Conservation (phyloP, 2,329 filamentous ascomycete species). For the Camillea tinctor region DNA sequence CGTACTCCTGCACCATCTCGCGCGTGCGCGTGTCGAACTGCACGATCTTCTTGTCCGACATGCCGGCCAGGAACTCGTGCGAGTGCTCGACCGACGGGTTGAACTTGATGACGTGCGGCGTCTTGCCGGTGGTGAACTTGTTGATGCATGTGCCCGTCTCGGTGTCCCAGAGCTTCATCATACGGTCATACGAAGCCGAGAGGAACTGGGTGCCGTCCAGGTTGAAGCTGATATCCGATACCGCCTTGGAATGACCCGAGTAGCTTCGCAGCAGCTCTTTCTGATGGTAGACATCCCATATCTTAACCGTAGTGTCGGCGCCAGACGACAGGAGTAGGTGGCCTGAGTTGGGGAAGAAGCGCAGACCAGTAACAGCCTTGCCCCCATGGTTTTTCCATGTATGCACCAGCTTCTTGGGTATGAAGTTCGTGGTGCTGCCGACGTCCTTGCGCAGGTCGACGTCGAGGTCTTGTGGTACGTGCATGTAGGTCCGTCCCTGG, state of each 20-base stretch:
- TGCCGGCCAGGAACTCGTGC: constrained; percentile 91
- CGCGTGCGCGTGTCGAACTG: constrained; percentile 86
- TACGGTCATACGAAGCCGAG: constrained; percentile 87
- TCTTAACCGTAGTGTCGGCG: constrained; percentile 85
- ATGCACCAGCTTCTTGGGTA: constrained; percentile 91
- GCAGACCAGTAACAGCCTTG: constrained; percentile 83
- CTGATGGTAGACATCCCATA: constrained; percentile 93
- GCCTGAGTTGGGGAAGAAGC: constrained; percentile 84
- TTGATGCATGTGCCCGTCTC: constrained; percentile 87
- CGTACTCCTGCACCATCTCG: constrained; percentile 92
- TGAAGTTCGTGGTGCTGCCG: constrained; percentile 82
- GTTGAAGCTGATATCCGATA: constrained; percentile 90
- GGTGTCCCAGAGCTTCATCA: constrained; percentile 98
- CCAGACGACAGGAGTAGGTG: constrained; percentile 88
- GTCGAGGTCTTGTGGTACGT: constrained; percentile 87
- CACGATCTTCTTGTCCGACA: constrained; percentile 98
- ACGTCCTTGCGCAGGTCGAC: constrained; percentile 79
- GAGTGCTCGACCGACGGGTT: constrained; percentile 75
- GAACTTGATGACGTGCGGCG: constrained; percentile 91
- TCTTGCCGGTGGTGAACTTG: constrained; percentile 91
- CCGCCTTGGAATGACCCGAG: constrained; percentile 82
- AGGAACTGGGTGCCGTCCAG: constrained; percentile 80
- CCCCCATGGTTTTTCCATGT: constrained; percentile 80
- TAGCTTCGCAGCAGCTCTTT: constrained; percentile 89
- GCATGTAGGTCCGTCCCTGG: constrained; percentile 95